phyloP scores from a whole-genome alignment of 1,284 basidiomycete genomes.

The Pyrrhoderma noxium region DNA sequence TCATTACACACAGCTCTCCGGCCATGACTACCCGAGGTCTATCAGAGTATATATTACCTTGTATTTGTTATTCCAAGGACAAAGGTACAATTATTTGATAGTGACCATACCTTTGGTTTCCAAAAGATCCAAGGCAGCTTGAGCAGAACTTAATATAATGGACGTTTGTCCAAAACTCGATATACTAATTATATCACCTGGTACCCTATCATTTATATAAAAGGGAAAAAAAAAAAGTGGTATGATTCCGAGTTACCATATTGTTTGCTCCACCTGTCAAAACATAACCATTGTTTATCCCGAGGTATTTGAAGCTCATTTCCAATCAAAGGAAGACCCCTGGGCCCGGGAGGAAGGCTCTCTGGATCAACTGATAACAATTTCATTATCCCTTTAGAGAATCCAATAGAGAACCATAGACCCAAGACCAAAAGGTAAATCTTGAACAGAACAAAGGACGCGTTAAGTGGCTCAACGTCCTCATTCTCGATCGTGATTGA shows the following conservation, averaged over 20 bases:
- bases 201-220: conserved; percentile 9
- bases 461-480: no score
- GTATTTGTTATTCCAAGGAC: background rate
- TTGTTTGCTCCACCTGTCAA: conserved; percentile 12
- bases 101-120: conserved; percentile 20
- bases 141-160: conserved; percentile 25
- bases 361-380: background rate
- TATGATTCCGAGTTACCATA: conserved; percentile 9
- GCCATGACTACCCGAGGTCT: conserved; percentile 35
- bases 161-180: conserved; percentile 22
- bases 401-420: no score
- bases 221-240: background rate
- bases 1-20: conserved; percentile 33
- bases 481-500: no score
- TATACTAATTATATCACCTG: conserved; percentile 13
- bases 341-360: conserved; percentile 9
- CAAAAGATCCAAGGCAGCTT: conserved; percentile 25
- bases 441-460: no score
- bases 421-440: no score
- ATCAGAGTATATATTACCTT: conserved; percentile 35
- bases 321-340: conserved; percentile 15
- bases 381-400: no score
- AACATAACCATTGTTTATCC: conserved; percentile 18
- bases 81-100: background rate
- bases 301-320: conserved; percentile 18